phyloP scores from a whole-genome alignment of 2,329 filamentous ascomycete species.

The Fusarium sp. region DNA sequence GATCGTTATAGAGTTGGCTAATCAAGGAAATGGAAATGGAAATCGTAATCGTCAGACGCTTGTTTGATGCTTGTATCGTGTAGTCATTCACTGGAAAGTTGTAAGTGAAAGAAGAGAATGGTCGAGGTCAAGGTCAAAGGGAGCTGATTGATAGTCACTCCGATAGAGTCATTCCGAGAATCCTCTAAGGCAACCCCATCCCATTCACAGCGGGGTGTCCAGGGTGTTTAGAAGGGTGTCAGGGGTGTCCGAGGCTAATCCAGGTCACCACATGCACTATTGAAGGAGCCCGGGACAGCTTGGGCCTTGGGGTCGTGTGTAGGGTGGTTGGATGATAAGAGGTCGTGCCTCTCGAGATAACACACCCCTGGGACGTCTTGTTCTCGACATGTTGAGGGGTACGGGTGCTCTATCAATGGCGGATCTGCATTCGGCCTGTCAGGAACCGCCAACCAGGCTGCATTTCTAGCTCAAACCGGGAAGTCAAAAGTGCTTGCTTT shows the following conservation, averaged over 20 bases:
- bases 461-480: constrained; percentile 23
- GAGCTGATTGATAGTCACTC: constrained; percentile 29
- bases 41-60: constrained; percentile 41
- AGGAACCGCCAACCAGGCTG: constrained; percentile 36
- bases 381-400: background rate
- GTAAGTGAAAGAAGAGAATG: constrained; percentile 42
- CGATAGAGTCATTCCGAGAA: constrained; percentile 27
- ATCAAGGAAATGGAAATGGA: constrained; percentile 33
- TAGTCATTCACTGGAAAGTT: constrained; percentile 45
- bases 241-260: constrained; percentile 23
- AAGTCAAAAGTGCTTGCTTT: no score
- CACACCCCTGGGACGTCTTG: background rate
- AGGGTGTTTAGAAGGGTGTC: background rate
- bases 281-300: background rate
- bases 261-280: constrained; percentile 35
- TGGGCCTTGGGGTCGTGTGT: background rate
- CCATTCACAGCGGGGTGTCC: constrained; percentile 27
- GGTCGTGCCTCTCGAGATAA: background rate
- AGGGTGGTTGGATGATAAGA: constrained; percentile 23
- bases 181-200: constrained; percentile 35
- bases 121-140: constrained; percentile 26
- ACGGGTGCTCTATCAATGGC: constrained; percentile 17
- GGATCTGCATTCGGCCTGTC: constrained; percentile 42
- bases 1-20: constrained; percentile 37
- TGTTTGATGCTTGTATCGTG: constrained; percentile 47